phyloP scores from a whole-genome alignment of 176 grass and related monocot species.

The Eragrostis curvula region DNA sequence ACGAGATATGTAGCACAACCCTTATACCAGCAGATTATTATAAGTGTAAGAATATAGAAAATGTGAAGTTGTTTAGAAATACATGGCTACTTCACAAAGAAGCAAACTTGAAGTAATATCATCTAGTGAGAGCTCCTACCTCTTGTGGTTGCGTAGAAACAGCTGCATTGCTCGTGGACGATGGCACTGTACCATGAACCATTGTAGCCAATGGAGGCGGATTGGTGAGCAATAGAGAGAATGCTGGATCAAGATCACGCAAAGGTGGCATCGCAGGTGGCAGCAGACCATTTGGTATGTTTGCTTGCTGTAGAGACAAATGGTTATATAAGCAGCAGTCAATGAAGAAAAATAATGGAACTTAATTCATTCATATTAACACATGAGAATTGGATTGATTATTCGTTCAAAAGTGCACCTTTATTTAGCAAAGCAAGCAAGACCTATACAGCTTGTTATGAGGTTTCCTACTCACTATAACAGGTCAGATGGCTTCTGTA shows the following conservation, averaged over 20 bases:
- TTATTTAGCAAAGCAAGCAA: conserved; percentile 4
- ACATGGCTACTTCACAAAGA: conserved; percentile 23
- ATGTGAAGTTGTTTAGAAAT: not conserved
- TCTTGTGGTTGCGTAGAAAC: conserved; percentile 53
- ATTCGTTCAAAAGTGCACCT: not conserved
- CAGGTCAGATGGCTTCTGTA: not conserved
- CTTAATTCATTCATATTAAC: not conserved
- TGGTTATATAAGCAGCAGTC: conserved; percentile 8
- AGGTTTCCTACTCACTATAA: not conserved
- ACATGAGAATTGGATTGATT: not conserved
- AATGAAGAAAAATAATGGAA: conserved; percentile 10
- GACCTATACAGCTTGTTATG: conserved; percentile 11
- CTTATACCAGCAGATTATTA: not conserved
- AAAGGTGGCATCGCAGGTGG: conserved; percentile 53
- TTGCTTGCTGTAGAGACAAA: conserved; percentile 54
- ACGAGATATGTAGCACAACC: not conserved
- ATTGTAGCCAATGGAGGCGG: conserved; percentile 52
- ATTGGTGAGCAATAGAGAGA: conserved; percentile 65
- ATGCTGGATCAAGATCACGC: conserved; percentile 65
- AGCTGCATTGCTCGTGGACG: conserved; percentile 47
- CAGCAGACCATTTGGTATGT: conserved; percentile 58
- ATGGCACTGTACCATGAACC: conserved; percentile 44
- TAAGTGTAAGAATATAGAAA: conserved; percentile 5
- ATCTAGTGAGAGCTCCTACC: conserved; percentile 42
- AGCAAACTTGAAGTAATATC: not conserved